phyloP scores from a whole-genome alignment of 2,329 filamentous ascomycete species.

The Diaporthe ilicicola region DNA sequence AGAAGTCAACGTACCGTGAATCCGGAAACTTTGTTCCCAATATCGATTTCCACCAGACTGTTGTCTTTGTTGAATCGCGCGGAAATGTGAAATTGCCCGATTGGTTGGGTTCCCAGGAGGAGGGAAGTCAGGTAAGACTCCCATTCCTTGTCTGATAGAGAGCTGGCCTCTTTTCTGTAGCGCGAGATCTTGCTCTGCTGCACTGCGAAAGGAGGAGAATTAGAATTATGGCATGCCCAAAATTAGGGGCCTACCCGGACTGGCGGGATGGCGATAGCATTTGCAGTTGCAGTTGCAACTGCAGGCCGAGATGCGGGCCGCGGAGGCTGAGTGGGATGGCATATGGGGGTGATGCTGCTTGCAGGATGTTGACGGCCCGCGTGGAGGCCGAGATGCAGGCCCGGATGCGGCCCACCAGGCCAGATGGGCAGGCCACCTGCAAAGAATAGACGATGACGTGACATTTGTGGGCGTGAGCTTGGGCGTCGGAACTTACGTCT shows the following conservation, averaged over 20 bases:
- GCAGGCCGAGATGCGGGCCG: conserved; percentile 4
- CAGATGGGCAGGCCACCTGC: conserved; percentile 26
- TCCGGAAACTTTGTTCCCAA: conserved; percentile 72
- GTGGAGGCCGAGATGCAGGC: conserved; percentile 10
- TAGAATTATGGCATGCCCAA: neutral
- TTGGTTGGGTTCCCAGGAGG: conserved; percentile 58
- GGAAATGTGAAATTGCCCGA: conserved; percentile 65
- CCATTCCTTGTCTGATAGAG: conserved; percentile 73
- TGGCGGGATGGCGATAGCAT: neutral
- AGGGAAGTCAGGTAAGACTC: conserved; percentile 65
- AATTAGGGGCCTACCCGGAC: neutral
- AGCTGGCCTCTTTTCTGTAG: conserved; percentile 61
- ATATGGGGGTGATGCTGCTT: conserved; percentile 46
- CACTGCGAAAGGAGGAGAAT: conserved; percentile 49
- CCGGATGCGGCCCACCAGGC: conserved; percentile 23
- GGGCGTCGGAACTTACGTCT: conserved; percentile 17
- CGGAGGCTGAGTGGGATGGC: conserved; percentile 13
- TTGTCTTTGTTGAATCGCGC: conserved; percentile 62
- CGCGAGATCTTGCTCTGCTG: conserved; percentile 63
- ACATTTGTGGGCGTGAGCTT: neutral
- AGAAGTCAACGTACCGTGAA: conserved; percentile 65
- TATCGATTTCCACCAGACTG: conserved; percentile 70
- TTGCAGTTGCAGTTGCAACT: neutral
- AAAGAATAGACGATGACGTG: conserved; percentile 18
- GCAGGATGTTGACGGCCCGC: conserved; percentile 24